Percentiles rank a stretch among this genome's conserved stretches.
Evolutionary conservation across 768 basidiomycete species (phyloP).

Genomic region (Gymnopilus junonius): DNA sequence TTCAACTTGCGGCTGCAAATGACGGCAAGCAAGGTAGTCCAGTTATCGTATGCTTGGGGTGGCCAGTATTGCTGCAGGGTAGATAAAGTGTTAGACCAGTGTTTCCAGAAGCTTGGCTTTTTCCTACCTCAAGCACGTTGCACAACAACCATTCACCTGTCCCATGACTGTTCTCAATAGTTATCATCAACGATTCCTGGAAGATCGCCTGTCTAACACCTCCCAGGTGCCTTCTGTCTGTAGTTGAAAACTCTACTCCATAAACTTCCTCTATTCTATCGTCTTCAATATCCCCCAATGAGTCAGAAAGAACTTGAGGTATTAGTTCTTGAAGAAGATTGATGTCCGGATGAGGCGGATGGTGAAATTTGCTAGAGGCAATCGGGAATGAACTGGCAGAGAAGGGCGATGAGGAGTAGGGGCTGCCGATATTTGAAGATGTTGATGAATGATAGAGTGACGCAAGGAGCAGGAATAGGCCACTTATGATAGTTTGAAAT

Average conservation of each 20-base stretch:
- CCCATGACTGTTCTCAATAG: slow-evolving; percentile 50
- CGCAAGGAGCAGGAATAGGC: slow-evolving; percentile 54
- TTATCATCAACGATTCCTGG: slow-evolving; percentile 52
- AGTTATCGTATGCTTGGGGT: slow-evolving; percentile 31
- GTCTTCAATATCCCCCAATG: slow-evolving; percentile 52
- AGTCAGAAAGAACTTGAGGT: slow-evolving; percentile 46
- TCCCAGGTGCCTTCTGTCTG: slow-evolving; percentile 34
- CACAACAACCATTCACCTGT: slow-evolving; percentile 56
- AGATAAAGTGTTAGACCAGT: neutral
- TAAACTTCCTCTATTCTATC: slow-evolving; percentile 56
- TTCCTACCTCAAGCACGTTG: slow-evolving; percentile 52
- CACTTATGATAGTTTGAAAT: slow-evolving; percentile 56
- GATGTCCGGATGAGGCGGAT: slow-evolving; percentile 24
- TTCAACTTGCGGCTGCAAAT: slow-evolving; percentile 54
- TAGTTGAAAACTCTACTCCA: slow-evolving; percentile 40
- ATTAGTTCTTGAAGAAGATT: slow-evolving; percentile 44
- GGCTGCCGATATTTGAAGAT: neutral
- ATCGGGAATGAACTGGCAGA: slow-evolving; percentile 4
- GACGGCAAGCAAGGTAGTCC: slow-evolving; percentile 49
- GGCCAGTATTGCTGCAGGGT: slow-evolving; percentile 54
- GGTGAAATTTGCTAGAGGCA: slow-evolving; percentile 15
- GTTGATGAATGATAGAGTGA: slow-evolving; percentile 32
- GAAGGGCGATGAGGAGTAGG: slow-evolving; percentile 16
- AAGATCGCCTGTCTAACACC: slow-evolving; percentile 41
- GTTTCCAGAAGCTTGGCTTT: neutral